Base-by-base conservation (phyloP, 371 early-diverging fungal species). In the Syncephalastrum sp. region DNA sequence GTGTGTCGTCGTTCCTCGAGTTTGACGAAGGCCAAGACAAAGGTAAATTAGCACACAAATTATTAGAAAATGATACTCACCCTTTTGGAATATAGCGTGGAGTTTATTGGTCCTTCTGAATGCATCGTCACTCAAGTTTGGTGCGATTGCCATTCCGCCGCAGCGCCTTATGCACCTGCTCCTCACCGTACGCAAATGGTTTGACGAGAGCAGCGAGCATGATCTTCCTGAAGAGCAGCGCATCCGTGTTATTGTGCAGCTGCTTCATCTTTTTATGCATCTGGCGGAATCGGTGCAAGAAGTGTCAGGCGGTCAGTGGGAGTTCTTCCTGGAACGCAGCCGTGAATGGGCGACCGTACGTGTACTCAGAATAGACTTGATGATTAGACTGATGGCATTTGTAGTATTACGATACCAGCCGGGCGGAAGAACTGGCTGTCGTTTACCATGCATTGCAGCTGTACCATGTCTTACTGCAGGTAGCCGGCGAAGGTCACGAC, bases 301-400 rank as follows among this genome's bases (percentile, higher is more conserved):
- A 27, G 69, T 76, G 21, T 69, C 75, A 1, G 83, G 80, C 12
- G 69, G 73, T 6, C 82, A 84, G 44, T 84, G 86, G 86, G 70
- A 79, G 2, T 72, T 77, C 56, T 79, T 84, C 61, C 64, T 86
- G 42, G 66, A 71, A 0, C 63, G 61, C 7, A 67, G 74, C 3
- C 66, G 65, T 58, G 55, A 67, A 45, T 79, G 77, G 80, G 45
- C 72, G 12, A 54, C 65, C n/a, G 67, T 67, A 63, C 48, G 48
- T 24, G 23, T 21, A 8, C 4, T 23, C 5, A 4, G 29, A 17
- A 55, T 19, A 1, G 19, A 8, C n/a, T 0, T 24, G 47, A 49
- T 24, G 1, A 3, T 47, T 27, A 15, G 45, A 13, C 50, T 46
- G 1, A 46, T 38, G 23, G 2, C 23, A 0, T 14, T 27, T 14